Percentiles rank a stretch among this genome's conserved stretches.
These are phyloP conservation scores for Fusarium sp. DNA, from an alignment of 2,329 filamentous ascomycete genomes.

Conservation along the genomic window DNA sequence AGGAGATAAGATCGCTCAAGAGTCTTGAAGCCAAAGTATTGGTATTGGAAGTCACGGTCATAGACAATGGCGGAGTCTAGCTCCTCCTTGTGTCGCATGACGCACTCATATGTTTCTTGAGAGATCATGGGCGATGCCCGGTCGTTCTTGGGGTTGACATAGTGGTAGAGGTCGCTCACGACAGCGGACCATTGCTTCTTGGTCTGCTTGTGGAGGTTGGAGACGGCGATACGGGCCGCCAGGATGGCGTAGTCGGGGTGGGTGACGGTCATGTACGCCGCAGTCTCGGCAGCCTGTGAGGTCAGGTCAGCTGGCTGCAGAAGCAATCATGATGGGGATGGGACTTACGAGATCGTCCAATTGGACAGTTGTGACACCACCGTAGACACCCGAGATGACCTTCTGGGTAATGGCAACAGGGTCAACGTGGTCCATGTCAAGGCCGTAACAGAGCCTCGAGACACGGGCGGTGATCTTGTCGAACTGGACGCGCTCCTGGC, in stretches of 20 bases:
- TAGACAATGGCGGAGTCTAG: constrained; percentile 99
- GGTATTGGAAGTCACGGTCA: constrained; percentile 99
- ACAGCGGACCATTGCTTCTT: constrained; percentile 99
- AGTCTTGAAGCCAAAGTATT: constrained; percentile 99
- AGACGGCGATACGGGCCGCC: constrained; percentile 97
- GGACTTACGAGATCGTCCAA: constrained; percentile 91
- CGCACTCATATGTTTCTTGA: constrained; percentile 86
- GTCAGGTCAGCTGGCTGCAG: constrained; percentile 11
- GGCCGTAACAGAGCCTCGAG: constrained; percentile 95
- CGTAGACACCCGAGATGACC: constrained; percentile 99
- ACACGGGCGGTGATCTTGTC: constrained; percentile 99
- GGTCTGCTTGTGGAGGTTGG: constrained; percentile 99
- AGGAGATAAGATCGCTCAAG: constrained; percentile 97
- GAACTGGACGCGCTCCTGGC: constrained; percentile 99
- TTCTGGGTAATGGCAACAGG: constrained; percentile 98
- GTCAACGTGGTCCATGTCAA: constrained; percentile 95
- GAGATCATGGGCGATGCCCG: constrained; percentile 94
- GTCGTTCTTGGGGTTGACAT: constrained; percentile 93
- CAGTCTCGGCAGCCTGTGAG: constrained; percentile 91
- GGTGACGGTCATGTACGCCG: constrained; percentile 99
- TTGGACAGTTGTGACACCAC: constrained; percentile 96
- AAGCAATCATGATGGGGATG: neutral
- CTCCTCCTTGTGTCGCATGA: constrained; percentile 97
- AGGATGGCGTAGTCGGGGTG: constrained; percentile 99
- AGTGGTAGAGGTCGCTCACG: constrained; percentile 92